Conservation (phyloP, 805 yeast species). For the Scheffersomyces stipitis region DNA sequence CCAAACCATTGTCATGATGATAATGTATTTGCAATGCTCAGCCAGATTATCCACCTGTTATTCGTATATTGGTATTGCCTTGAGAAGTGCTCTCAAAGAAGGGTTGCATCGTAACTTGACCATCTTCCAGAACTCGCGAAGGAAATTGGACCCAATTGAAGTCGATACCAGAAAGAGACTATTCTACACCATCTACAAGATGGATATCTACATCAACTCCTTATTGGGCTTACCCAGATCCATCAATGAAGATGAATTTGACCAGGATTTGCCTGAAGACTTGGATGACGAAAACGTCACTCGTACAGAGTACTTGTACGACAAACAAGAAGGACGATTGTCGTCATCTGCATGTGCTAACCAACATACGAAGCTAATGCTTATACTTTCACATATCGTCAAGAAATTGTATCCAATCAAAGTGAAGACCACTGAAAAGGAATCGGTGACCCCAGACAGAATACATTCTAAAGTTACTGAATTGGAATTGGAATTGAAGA, state of each 20-base stretch:
- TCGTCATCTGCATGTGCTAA: constrained; percentile 81
- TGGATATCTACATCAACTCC: constrained; percentile 87
- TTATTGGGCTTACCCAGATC: constrained; percentile 83
- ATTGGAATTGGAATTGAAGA: constrained; percentile 66
- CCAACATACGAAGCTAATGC: constrained; percentile 73
- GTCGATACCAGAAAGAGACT: constrained; percentile 79
- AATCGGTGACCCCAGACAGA: constrained; percentile 28
- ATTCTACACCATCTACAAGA: constrained; percentile 87
- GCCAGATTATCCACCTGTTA: constrained; percentile 86
- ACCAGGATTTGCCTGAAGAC: constrained; percentile 83
- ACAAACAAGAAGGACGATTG: constrained; percentile 50
- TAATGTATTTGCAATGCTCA: constrained; percentile 81
- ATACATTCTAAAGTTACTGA: constrained; percentile 51
- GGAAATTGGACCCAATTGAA: constrained; percentile 71
- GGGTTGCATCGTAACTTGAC: constrained; percentile 76
- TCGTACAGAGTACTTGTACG: constrained; percentile 50
- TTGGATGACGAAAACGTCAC: constrained; percentile 86
- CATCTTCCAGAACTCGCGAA: constrained; percentile 44
- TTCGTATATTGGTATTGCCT: constrained; percentile 84
- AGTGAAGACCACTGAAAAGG: constrained; percentile 22
- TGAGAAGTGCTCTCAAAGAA: constrained; percentile 77
- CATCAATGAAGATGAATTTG: constrained; percentile 74
- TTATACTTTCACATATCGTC: constrained; percentile 70
- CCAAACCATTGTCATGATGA: constrained; percentile 84
- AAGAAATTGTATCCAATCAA: constrained; percentile 74